Percentiles rank a stretch among this genome's conserved stretches.
These are phyloP conservation scores for Oxytropis ochrocephala DNA, from an alignment of 306 rosid genomes.

Conservation along the genomic window DNA sequence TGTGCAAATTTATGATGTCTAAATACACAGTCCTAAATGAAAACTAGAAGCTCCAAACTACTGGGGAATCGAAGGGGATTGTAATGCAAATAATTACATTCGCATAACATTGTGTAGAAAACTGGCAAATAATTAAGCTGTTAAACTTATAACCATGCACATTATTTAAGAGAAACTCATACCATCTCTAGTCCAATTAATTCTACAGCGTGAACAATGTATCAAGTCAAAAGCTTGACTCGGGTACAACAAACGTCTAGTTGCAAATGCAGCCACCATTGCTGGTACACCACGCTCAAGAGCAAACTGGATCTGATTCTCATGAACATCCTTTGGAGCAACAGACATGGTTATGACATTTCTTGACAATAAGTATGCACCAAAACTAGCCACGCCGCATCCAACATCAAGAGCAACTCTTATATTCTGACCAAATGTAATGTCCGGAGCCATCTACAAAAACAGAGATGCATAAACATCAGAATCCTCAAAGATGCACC, in stretches of 20 bases:
- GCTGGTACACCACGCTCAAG: slow-evolving; percentile 99
- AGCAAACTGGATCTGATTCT: slow-evolving; percentile 96
- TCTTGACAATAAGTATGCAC: slow-evolving; percentile 75
- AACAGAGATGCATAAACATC: slow-evolving; percentile 26
- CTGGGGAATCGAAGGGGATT: not conserved
- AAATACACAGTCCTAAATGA: not conserved
- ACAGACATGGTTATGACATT: slow-evolving; percentile 79
- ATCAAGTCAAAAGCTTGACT: slow-evolving; percentile 96
- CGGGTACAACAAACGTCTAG: slow-evolving; percentile 78
- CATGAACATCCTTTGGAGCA: slow-evolving; percentile 97
- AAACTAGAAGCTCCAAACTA: slow-evolving; percentile 1
- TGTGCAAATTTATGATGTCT: not conserved
- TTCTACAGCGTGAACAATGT: slow-evolving; percentile 95
- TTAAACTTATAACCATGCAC: not conserved
- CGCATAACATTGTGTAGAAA: not conserved
- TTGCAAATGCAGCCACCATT: slow-evolving; percentile 83
- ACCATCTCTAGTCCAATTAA: slow-evolving; percentile 96
- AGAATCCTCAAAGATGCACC: slow-evolving; percentile 2
- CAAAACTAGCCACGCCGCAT: slow-evolving; percentile 97
- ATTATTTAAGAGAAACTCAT: slow-evolving; percentile 17
- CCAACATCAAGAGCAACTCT: slow-evolving; percentile 90
- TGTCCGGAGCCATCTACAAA: slow-evolving; percentile 69
- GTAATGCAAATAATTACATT: not conserved
- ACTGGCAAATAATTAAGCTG: not conserved
- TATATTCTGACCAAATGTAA: slow-evolving; percentile 64